Conservation (phyloP, 371 early-diverging fungal species). For the Haplosporangium sp. region DNA sequence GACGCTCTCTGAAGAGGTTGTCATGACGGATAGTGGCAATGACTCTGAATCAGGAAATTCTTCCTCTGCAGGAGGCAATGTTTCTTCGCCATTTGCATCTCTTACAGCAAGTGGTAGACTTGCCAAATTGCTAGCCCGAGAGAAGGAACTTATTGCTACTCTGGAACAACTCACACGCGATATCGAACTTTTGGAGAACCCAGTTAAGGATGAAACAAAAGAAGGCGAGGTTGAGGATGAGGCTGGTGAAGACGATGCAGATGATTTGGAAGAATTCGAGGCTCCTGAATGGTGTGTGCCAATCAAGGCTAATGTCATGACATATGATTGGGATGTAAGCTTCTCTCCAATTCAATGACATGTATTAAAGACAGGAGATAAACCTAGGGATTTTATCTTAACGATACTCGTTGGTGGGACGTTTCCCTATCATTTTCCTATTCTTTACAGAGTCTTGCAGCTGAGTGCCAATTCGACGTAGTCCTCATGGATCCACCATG, state of each 20-base stretch:
- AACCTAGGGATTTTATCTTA: background rate
- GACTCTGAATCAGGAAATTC: slow-evolving; percentile 50
- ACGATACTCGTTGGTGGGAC: no score
- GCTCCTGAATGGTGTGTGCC: slow-evolving; percentile 96
- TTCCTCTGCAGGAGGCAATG: slow-evolving; percentile 5
- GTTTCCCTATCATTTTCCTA: background rate
- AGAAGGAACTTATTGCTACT: slow-evolving; percentile 45
- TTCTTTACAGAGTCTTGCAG: slow-evolving; percentile 71
- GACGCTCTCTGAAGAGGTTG: slow-evolving; percentile 46
- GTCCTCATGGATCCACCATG: slow-evolving; percentile 96
- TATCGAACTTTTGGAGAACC: slow-evolving; percentile 37
- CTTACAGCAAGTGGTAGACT: slow-evolving; percentile 37
- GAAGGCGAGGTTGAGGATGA: slow-evolving; percentile 19
- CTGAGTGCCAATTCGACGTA: slow-evolving; percentile 89
- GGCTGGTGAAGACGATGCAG: slow-evolving; percentile 34
- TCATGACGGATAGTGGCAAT: slow-evolving; percentile 54
- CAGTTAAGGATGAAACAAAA: background rate
- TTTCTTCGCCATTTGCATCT: slow-evolving; percentile 12
- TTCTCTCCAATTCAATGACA: background rate
- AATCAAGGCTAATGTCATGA: slow-evolving; percentile 94
- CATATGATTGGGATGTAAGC: slow-evolving; percentile 90
- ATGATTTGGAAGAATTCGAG: slow-evolving; percentile 85
- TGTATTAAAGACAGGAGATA: background rate
- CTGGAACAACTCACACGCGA: slow-evolving; percentile 41
- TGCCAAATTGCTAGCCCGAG: slow-evolving; percentile 38